Evolutionary conservation across 2,329 filamentous ascomycete species (phyloP).

Genomic region (Talaromyces sp.): DNA sequence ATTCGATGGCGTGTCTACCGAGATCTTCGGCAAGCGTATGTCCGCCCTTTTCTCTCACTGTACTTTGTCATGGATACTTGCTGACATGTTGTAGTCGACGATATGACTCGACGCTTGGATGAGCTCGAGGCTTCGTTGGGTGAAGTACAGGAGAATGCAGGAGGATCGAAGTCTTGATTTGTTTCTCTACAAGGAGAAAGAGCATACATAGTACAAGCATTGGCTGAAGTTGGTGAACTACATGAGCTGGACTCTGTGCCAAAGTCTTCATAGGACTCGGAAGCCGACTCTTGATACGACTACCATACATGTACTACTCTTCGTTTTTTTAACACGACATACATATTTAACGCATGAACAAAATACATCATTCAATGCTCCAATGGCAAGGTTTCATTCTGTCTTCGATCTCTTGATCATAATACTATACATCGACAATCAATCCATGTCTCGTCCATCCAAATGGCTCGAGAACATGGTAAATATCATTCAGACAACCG

Average conservation of each 20-base stretch:
- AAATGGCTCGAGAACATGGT: slow-evolving; percentile 15
- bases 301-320: not conserved
- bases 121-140: slow-evolving; percentile 72
- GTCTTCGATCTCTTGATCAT: not conserved
- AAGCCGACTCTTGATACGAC: too few species aligned
- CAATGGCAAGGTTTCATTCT: slow-evolving; percentile 9
- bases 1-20: slow-evolving; percentile 77
- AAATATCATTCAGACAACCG: slow-evolving; percentile 22
- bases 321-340: not conserved
- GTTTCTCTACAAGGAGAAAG: not conserved
- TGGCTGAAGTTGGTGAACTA: not conserved
- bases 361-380: not conserved
- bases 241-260: not conserved
- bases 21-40: slow-evolving; percentile 85
- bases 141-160: slow-evolving; percentile 45
- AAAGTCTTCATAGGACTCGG: too few species aligned
- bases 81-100: slow-evolving; percentile 66
- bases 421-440: not conserved
- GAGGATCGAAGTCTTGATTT: slow-evolving; percentile 25
- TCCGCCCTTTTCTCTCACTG: slow-evolving; percentile 20
- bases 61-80: not conserved
- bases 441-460: not conserved
- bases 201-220: not conserved
- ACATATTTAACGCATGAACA: not conserved
- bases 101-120: slow-evolving; percentile 84